Conservation (phyloP, 257 asterid species). For the Leptodermis oblonga region DNA sequence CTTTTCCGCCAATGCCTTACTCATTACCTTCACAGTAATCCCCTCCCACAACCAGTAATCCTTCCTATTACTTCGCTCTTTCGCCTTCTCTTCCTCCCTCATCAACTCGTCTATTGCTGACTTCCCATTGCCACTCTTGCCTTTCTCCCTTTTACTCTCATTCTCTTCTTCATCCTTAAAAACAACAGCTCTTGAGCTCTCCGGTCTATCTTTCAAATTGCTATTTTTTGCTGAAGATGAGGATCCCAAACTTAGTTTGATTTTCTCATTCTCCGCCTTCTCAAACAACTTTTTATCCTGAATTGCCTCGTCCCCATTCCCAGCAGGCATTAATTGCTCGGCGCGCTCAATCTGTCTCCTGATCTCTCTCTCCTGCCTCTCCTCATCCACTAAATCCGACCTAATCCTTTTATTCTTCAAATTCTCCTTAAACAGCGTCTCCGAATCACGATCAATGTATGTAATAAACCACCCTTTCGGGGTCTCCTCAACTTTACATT, state of each 20-base stretch:
- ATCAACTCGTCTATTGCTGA: conserved; percentile 74
- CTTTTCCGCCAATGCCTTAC: conserved; percentile 71
- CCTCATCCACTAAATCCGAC: conserved; percentile 83
- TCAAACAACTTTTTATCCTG: conserved; percentile 37
- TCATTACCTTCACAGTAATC: conserved; percentile 82
- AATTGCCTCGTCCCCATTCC: conserved; percentile 19
- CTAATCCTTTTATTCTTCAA: conserved; percentile 81
- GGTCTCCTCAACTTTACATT: conserved; percentile 86
- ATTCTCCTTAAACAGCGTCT: conserved; percentile 84
- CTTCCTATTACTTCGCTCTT: conserved; percentile 78
- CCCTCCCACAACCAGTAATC: conserved; percentile 94
- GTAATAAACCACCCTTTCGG: conserved; percentile 96
- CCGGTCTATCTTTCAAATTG: conserved; percentile 35
- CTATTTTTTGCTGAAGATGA: conserved; percentile 25
- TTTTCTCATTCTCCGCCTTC: conserved; percentile 58
- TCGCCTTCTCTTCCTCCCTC: conserved; percentile 81
- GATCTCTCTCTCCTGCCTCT: conserved; percentile 81
- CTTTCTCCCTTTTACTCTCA: conserved; percentile 37
- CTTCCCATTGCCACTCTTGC: conserved; percentile 24
- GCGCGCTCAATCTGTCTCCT: conserved; percentile 89
- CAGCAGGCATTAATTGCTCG: conserved; percentile 42
- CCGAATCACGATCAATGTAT: conserved; percentile 83
- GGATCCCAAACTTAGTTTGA: conserved; percentile 57
- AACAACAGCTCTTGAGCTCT: conserved; percentile 44
- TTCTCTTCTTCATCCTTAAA: conserved; percentile 42